These are phyloP conservation scores for Populus hybrid DNA, from an alignment of 441 rosid genomes.

Conservation along the genomic window DNA sequence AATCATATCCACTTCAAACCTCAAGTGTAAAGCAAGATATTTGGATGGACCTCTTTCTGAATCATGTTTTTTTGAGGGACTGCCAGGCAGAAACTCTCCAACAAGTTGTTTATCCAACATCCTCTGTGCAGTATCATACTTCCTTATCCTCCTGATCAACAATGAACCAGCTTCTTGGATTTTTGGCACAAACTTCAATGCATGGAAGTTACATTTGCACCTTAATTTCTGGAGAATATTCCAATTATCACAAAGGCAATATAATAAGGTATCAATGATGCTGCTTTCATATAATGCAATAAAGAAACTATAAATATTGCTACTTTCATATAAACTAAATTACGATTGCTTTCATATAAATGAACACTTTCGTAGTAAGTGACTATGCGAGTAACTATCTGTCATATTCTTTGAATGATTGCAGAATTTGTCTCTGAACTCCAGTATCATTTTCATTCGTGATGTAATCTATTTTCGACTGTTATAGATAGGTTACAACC, in stretches of 20 bases:
- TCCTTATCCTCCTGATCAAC: constrained; percentile 70
- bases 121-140: constrained; percentile 34
- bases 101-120: constrained; percentile 65
- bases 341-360: not conserved
- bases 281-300: not conserved
- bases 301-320: not conserved
- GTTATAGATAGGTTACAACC: not conserved
- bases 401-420: not conserved
- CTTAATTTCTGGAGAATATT: constrained; percentile 55
- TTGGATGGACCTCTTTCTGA: constrained; percentile 31
- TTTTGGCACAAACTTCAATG: constrained; percentile 68
- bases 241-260: constrained; percentile 5
- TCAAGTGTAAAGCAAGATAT: constrained; percentile 86
- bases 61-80: constrained; percentile 23
- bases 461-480: not conserved
- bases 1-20: constrained; percentile 96
- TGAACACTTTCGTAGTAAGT: not conserved
- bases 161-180: constrained; percentile 69
- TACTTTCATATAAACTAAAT: too few relatives aligned
- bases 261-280: not conserved
- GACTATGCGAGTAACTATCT: not conserved
- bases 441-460: not conserved
- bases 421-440: not conserved
- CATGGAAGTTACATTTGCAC: constrained; percentile 96
- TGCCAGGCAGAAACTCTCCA: constrained; percentile 42